Conservation (phyloP, 345 rosid species). For the Eucalyptus sp. region DNA sequence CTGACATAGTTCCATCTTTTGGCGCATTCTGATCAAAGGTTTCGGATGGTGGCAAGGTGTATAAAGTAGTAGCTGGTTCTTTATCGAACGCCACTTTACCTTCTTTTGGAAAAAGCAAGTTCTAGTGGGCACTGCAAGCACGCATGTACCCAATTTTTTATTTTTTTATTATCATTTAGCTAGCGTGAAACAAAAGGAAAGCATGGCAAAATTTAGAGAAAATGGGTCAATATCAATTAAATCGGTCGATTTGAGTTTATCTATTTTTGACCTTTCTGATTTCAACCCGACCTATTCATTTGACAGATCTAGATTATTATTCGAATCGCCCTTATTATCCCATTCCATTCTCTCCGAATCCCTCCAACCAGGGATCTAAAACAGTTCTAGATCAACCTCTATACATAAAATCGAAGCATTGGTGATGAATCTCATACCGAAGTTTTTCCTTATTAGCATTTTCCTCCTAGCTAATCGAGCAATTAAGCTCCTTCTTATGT, state of each 20-base stretch:
- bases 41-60: background rate
- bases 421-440: rapidly evolving
- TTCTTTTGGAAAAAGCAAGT: background rate
- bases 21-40: background rate
- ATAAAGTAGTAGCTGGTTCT: background rate
- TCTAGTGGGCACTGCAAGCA: background rate
- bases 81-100: background rate
- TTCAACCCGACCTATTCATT: rapidly evolving
- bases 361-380: background rate
- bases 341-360: rapidly evolving
- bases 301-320: rapidly evolving
- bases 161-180: background rate
- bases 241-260: background rate
- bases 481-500: background rate
- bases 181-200: background rate
- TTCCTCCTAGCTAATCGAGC: rapidly evolving
- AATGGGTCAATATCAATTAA: background rate
- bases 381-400: rapidly evolving
- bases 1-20: background rate
- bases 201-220: rapidly evolving
- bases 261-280: background rate
- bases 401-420: background rate
- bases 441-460: background rate
- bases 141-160: rapidly evolving
- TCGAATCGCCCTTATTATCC: background rate